Base-by-base conservation (phyloP, 805 yeast genomes). In the Ogataea haglerorum region DNA sequence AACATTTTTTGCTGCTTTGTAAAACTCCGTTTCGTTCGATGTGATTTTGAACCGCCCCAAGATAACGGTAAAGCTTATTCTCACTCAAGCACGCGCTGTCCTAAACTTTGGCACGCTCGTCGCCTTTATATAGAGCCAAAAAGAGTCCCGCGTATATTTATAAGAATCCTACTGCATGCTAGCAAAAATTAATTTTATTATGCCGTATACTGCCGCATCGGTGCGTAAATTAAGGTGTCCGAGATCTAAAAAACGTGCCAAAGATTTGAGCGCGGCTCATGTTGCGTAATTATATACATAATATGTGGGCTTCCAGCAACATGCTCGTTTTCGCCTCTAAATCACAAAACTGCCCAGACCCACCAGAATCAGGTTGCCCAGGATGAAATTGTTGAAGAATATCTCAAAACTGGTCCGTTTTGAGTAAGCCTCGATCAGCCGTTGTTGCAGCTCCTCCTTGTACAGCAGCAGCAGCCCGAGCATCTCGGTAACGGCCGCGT, bases 291-390 rank as follows among this genome's bases (percentile, higher is more conserved):
- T 24, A 24, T 24, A n/a, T 24, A 24, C 27, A 24, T 24, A 12
- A 12, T 12, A 24, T 9, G 10, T 3, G 27, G 27, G 27, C 14
- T 24, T 24, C 12, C 21, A 19, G 21, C 21, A 8, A 19, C 21
- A 19, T 19, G 21, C 21, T 7, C 21, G 8, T 19, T 19, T 19
- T 17, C 18, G 18, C n/a, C 13, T 8, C 34, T 41, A 64, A 17
- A 64, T 64, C 12, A 63, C 63, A 44, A 64, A 63, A 36, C 62
- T 62, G 10, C 68, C 68, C 14, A 65, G 46, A 0, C 69, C 69
- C 16, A 65, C 68, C 13, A 65, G 46, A n/a, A 65, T 55, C 40
- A 65, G 44, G 34, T 64, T 65, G 16, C 67, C 67, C 13, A 64
- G 46, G 3, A 64, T 49, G 25, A 60, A 56, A 36, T 75, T 67